Percentiles rank a stretch among this genome's conserved stretches.
phyloP scores from a whole-genome alignment of 2,329 filamentous ascomycete genomes.

The Sordariomycetes sp. region DNA sequence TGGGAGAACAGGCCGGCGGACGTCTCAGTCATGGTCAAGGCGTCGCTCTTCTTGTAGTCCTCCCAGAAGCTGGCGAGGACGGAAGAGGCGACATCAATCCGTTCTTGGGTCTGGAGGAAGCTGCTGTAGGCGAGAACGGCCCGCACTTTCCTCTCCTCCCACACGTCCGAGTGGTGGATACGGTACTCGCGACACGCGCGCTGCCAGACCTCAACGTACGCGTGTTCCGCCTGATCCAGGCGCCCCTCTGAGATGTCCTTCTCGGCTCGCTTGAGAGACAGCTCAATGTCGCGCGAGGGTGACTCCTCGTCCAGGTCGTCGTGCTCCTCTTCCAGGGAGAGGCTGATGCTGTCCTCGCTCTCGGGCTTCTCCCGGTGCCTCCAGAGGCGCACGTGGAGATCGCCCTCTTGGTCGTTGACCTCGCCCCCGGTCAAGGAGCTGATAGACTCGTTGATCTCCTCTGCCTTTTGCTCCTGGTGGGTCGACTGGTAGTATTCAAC shows the following conservation, averaged over 20 bases:
- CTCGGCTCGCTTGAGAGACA: constrained; percentile 18
- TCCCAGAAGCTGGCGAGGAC: constrained; percentile 34
- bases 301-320: constrained; percentile 20
- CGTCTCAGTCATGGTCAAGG: constrained; percentile 22
- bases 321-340: constrained; percentile 27
- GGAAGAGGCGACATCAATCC: constrained; percentile 29
- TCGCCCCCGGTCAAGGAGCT: constrained; percentile 12
- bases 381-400: constrained; percentile 17
- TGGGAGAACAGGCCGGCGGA: constrained; percentile 22
- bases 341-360: constrained; percentile 12
- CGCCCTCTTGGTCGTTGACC: constrained; percentile 12
- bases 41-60: constrained; percentile 33
- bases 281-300: constrained; percentile 5
- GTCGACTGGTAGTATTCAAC: constrained; percentile 7
- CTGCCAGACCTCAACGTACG: constrained; percentile 39
- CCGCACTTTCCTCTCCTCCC: constrained; percentile 35
- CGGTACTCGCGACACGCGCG: constrained; percentile 34
- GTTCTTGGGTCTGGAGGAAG: constrained; percentile 33
- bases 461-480: constrained; percentile 8
- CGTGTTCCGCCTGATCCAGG: constrained; percentile 26
- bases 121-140: constrained; percentile 31
- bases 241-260: constrained; percentile 19
- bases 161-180: constrained; percentile 26
- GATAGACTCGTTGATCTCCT: constrained; percentile 9
- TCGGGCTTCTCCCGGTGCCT: constrained; percentile 10